These are phyloP conservation scores for Podosphaera fusca DNA, from an alignment of 2,329 filamentous ascomycete genomes.

Conservation along the genomic window DNA sequence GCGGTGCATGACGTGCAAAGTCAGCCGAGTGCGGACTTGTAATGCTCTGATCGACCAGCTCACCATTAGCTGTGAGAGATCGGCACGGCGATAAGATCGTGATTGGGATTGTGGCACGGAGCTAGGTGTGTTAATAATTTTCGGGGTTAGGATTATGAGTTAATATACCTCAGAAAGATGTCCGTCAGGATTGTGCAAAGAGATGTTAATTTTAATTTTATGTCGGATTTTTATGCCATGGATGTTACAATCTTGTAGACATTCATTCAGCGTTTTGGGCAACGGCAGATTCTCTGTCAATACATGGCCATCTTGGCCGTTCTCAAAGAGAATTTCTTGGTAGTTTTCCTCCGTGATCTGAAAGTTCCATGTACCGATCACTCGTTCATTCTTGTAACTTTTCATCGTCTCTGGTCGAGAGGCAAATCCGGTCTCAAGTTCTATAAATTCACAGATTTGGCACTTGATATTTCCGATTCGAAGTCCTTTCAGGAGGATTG, in stretches of 20 bases:
- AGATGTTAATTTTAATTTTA: conserved; percentile 76
- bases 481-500: conserved; percentile 72
- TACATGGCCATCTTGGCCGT: conserved; percentile 40
- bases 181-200: conserved; percentile 82
- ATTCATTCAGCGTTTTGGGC: conserved; percentile 59
- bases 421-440: conserved; percentile 30
- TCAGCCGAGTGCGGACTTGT: conserved; percentile 22
- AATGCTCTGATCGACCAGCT: conserved; percentile 41
- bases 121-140: conserved; percentile 21
- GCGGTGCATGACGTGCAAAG: conserved; percentile 49
- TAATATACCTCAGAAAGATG: conserved; percentile 62
- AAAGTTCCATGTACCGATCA: conserved; percentile 36
- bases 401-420: conserved; percentile 23
- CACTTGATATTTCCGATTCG: conserved; percentile 64
- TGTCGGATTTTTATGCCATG: conserved; percentile 81
- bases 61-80: conserved; percentile 68
- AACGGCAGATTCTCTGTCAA: conserved; percentile 41
- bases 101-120: conserved; percentile 73
- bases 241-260: conserved; percentile 73
- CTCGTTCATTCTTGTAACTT: conserved; percentile 38
- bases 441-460: conserved; percentile 58
- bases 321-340: conserved; percentile 44
- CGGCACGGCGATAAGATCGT: conserved; percentile 88
- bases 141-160: neutral
- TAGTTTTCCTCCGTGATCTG: conserved; percentile 36